Evolutionary conservation across 2,329 filamentous ascomycete genomes (phyloP).

Genomic region (Nannizziopsis barbatae): DNA sequence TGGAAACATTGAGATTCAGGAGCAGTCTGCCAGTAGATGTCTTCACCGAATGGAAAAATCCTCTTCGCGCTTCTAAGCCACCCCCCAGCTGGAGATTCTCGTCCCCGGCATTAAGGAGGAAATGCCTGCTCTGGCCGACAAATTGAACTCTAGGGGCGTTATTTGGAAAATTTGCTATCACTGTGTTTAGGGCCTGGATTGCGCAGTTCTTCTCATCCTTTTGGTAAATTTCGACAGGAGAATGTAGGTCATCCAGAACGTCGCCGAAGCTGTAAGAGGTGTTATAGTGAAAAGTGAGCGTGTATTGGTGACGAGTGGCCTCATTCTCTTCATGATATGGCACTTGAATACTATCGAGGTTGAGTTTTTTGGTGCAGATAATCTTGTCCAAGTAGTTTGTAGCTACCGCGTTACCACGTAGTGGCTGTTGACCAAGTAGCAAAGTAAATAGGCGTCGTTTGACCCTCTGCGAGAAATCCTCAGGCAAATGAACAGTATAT

Average conservation of each 20-base stretch:
- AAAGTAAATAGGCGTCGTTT: slow-evolving; percentile 39
- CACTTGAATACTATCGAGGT: slow-evolving; percentile 18
- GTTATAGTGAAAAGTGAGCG: slow-evolving; percentile 26
- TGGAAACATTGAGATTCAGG: slow-evolving; percentile 53
- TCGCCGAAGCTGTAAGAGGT: slow-evolving; percentile 23
- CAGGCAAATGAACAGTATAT: slow-evolving; percentile 30
- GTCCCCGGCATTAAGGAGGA: slow-evolving; percentile 34
- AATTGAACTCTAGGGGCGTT: slow-evolving; percentile 32
- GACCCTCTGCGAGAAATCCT: slow-evolving; percentile 30
- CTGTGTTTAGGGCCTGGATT: slow-evolving; percentile 48
- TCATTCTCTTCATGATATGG: slow-evolving; percentile 27
- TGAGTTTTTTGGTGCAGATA: slow-evolving; percentile 24
- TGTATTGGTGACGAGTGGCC: slow-evolving; percentile 23
- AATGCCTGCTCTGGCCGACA: slow-evolving; percentile 28
- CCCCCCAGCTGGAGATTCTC: slow-evolving; percentile 31
- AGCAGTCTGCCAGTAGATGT: slow-evolving; percentile 47
- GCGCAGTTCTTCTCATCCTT: slow-evolving; percentile 37
- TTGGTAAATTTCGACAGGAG: slow-evolving; percentile 28
- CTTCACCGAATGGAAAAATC: slow-evolving; percentile 53
- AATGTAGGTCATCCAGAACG: slow-evolving; percentile 37
- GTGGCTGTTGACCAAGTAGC: slow-evolving; percentile 28
- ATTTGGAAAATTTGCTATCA: slow-evolving; percentile 42
- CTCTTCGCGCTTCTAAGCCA: slow-evolving; percentile 48
- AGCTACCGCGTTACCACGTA: slow-evolving; percentile 24
- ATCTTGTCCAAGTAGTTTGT: slow-evolving; percentile 33